Base-by-base conservation (phyloP, 1,139 yeast species). In the Zygosaccharomyces sapae region DNA sequence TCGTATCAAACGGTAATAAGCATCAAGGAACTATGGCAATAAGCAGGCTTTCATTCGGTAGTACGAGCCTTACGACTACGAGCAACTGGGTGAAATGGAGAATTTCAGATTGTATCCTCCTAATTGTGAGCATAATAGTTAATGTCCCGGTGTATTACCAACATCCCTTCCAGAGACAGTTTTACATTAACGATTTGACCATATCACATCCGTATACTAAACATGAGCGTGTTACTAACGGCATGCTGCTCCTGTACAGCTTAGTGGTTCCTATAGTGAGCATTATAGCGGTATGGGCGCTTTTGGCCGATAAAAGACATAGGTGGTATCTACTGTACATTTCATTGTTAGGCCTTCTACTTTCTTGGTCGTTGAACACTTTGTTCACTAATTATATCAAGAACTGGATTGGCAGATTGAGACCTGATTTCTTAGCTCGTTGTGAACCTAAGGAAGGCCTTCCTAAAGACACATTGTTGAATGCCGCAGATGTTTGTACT, bases 371-470 rank as follows among this genome's bases (percentile, higher is more conserved):
- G n/a, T 65, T 79, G n/a, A 75, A 77, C 38, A 72, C 74, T 16
- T 70, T 83, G 29, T 60, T 83, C 42, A 83, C 90, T 1, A 87
- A 84, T 61, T 71, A 80, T 25, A 66, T 84, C 52, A 86, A 86
- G 67, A 80, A 83, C 61, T 76, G 81, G 70, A 77, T 86, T 49
- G 90, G 92, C 0, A 76, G 92, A 61, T 81, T 80, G 47, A 73
- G 95, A 57, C 95, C 95, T 0, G 95, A 86, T 63, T 83, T 86
- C 58, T 66, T 86, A 47, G 81, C 80, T 12, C 74, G 95, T 54
- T 86, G 95, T 64, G 65, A 74, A 6, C 87, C 87, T 20, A 46
- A 65, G 58, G 66, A 65, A 1, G 78, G 68, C 43, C 65, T 81
- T 0, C 80, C 83, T 1, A 52, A 49, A 6, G 70, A 77, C 54